Conservation (phyloP, 2,329 filamentous ascomycete genomes). For the Dissoconium aciculare region DNA sequence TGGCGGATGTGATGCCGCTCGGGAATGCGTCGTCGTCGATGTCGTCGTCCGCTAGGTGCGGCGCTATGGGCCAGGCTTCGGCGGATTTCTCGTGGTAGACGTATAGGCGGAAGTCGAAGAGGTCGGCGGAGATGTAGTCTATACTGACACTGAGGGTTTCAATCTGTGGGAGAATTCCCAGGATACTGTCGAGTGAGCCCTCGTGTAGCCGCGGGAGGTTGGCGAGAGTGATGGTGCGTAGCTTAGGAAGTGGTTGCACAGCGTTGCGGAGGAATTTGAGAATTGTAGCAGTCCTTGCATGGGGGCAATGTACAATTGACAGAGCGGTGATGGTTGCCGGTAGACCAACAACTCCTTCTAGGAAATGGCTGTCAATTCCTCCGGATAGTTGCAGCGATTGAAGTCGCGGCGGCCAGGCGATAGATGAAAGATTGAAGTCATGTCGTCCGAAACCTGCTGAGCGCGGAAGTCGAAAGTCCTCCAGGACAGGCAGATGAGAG, state of each 20-base stretch:
- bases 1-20: not conserved
- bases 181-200: slow-evolving; percentile 26
- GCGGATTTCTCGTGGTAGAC: not conserved
- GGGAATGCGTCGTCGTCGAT: not conserved
- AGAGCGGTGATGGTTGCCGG: slow-evolving; percentile 24
- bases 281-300: slow-evolving; percentile 25
- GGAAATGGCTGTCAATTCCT: slow-evolving; percentile 29
- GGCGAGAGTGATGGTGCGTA: slow-evolving; percentile 27
- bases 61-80: slow-evolving; percentile 1
- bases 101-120: slow-evolving; percentile 23
- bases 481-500: slow-evolving; percentile 31
- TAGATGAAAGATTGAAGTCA: slow-evolving; percentile 7
- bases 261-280: slow-evolving; percentile 24
- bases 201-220: slow-evolving; percentile 28
- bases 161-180: slow-evolving; percentile 28
- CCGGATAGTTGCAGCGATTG: slow-evolving; percentile 30
- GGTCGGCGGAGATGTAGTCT: slow-evolving; percentile 31
- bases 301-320: slow-evolving; percentile 30
- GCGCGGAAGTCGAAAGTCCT: slow-evolving; percentile 26
- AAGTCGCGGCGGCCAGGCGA: slow-evolving; percentile 31
- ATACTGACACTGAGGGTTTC: slow-evolving; percentile 29
- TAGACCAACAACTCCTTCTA: slow-evolving; percentile 23
- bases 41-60: too few species aligned
- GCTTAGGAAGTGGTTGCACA: slow-evolving; percentile 14
- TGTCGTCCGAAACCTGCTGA: slow-evolving; percentile 21